Evolutionary conservation across 208 protist genomes (phyloP).

Genomic region (Crithidia sp.): DNA sequence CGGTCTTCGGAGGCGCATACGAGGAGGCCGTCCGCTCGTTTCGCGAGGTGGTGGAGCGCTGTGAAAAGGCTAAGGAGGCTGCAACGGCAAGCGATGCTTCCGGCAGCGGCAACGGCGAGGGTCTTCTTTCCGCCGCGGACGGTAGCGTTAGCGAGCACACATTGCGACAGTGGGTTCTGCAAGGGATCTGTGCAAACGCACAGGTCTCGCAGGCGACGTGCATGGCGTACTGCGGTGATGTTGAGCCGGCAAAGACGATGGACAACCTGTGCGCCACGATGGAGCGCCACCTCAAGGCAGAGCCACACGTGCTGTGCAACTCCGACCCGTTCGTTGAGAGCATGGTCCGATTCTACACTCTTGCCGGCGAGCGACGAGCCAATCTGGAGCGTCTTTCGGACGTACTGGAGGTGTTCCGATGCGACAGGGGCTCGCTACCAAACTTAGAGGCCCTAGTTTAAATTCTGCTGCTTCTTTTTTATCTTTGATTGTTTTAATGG

Average conservation of each 20-base stretch:
- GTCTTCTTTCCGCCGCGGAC: not conserved
- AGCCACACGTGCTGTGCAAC: conserved; percentile 59
- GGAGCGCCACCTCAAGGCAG: conserved; percentile 62
- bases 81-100: not conserved
- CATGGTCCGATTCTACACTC: conserved; percentile 79
- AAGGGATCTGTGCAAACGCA: conserved; percentile 55
- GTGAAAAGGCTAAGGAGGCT: conserved; percentile 11
- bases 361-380: conserved; percentile 52
- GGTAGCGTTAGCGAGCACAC: conserved; percentile 21
- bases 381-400: conserved; percentile 59
- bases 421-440: conserved; percentile 60
- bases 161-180: conserved; percentile 39
- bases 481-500: conserved; percentile 1
- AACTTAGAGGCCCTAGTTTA: conserved; percentile 63
- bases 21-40: conserved; percentile 18
- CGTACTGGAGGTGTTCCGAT: conserved; percentile 81
- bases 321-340: conserved; percentile 78
- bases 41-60: conserved; percentile 18
- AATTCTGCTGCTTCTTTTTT: not conserved
- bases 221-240: conserved; percentile 58
- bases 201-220: conserved; percentile 68
- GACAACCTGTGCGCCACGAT: conserved; percentile 37
- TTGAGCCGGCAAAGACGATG: conserved; percentile 33
- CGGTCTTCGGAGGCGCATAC: conserved; percentile 28
- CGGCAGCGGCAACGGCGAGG: not conserved